Percentiles rank a stretch among this genome's conserved stretches.
Evolutionary conservation across 2,329 filamentous ascomycete species (phyloP).

Genomic region (Botrytis tulipae): DNA sequence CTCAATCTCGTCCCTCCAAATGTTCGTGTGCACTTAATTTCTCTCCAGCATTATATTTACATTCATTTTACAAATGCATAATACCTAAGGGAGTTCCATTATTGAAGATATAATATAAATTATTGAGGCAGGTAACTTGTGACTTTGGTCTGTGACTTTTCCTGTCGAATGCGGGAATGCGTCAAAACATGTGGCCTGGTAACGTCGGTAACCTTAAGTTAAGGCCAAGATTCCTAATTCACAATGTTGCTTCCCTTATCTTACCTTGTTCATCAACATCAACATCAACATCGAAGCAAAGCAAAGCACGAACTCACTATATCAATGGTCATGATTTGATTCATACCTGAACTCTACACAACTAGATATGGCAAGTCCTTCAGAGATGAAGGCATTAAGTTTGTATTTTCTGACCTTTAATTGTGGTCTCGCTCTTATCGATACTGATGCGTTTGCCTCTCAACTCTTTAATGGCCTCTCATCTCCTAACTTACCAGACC

Average conservation of each 20-base stretch:
- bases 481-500: conserved; percentile 56
- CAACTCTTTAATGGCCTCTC: conserved; percentile 64
- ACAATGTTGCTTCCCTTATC: neutral
- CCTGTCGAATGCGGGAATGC: neutral
- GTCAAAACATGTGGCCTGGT: conserved; percentile 7
- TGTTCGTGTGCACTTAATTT: neutral
- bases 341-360: neutral
- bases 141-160: neutral
- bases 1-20: neutral
- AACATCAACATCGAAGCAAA: neutral
- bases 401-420: conserved; percentile 88
- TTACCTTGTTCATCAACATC: neutral
- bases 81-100: neutral
- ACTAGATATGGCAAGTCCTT: neutral
- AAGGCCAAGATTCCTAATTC: neutral
- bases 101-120: neutral
- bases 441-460: conserved; percentile 66
- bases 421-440: conserved; percentile 70
- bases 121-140: too few relatives aligned
- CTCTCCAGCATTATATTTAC: neutral
- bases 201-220: neutral
- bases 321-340: neutral
- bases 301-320: neutral
- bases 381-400: conserved; percentile 46
- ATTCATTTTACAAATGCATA: neutral